Evolutionary conservation across 1,284 basidiomycete genomes (phyloP), one percentile per base, ranked within the genome.

Genomic region (Rhodotorula sp.): DNA sequence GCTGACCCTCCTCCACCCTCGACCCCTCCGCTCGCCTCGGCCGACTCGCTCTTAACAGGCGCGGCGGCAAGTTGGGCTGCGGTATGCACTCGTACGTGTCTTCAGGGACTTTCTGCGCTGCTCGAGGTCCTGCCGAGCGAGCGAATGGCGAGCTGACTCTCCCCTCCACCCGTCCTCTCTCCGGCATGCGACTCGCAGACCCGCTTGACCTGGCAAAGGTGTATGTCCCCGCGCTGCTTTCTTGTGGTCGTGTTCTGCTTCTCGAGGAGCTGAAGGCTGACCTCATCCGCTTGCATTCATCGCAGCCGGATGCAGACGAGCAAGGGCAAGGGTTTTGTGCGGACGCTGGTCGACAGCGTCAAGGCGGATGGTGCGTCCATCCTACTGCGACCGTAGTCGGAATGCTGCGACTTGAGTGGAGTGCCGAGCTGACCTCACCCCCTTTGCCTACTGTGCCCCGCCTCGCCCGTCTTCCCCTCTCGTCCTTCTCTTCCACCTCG

Each of bases 151-250:
- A 22, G 59, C 69, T 69, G 59, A 64, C 55, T 41, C n/a, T 39
- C 15, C 10, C 61, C 29, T 19, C 8, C 27, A 15, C 50, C 32
- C 50, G n/a, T 39, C 50, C 51, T 54, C 55, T 37, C 22, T 32
- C 36, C 39, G 41, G n/a, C 41, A 36, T 39, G 29, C 32, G 36
- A n/a, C 29, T 29, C 13, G 12, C 70, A 74, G 77, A 79, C 57
- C 78, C 78, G 25, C 77, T 79, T 57, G 78, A 79, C 63, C 61
- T 78, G 46, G 75, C 76, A 46, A 78, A 78, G 62, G 77, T 77
- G 78, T 79, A 56, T 36, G 76, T 64, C 1, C 22, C 25, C 3
- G 13, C 44, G 25, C 46, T 34, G n/a, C 13, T 9, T 5, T n/a
- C 27, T 44, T 22, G 29, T 36, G 8, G 53, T 32, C 17, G 25